Percentiles rank a stretch among this genome's conserved stretches.
These are phyloP conservation scores for Fraxinus greggii DNA, from an alignment of 305 asterid genomes.

Conservation along the genomic window DNA sequence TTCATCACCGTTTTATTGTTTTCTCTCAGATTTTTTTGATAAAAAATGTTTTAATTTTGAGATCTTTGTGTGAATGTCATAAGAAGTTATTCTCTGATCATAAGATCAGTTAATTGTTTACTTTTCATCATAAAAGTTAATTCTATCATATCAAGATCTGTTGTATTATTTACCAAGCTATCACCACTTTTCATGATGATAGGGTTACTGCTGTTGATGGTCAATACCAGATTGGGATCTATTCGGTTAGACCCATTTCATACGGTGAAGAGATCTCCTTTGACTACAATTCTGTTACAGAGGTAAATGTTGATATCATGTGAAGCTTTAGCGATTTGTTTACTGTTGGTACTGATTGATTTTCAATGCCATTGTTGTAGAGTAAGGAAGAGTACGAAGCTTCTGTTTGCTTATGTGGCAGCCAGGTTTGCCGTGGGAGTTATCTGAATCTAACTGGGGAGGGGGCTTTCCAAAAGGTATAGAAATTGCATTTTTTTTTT, in stretches of 20 bases:
- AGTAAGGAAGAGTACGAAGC: constrained; percentile 99
- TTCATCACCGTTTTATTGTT: neutral
- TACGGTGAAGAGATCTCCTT: constrained; percentile 96
- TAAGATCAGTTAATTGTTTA: neutral
- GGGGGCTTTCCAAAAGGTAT: constrained; percentile 95
- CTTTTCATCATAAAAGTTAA: neutral
- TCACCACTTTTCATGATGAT: constrained; percentile 30
- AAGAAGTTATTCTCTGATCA: neutral
- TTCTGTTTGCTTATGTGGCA: constrained; percentile 96
- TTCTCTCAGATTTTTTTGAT: neutral
- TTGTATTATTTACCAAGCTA: constrained; percentile 6
- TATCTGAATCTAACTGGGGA: constrained; percentile 92
- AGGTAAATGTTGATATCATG: constrained; percentile 51
- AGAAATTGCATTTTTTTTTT: constrained; percentile 7
- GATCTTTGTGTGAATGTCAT: neutral
- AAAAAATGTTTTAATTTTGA: neutral
- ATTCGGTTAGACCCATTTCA: constrained; percentile 85
- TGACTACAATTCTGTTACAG: constrained; percentile 97
- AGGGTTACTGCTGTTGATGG: constrained; percentile 99
- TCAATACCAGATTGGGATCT: constrained; percentile 95
- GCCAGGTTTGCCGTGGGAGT: constrained; percentile 99
- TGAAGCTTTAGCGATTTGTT: constrained; percentile 17
- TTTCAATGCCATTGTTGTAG: constrained; percentile 44
- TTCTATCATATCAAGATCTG: neutral
- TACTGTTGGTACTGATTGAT: constrained; percentile 17